Evolutionary conservation across 2,329 filamentous ascomycete genomes (phyloP), one percentile per base, ranked within the genome.

Genomic region (Myriosclerotinia duriaeana): DNA sequence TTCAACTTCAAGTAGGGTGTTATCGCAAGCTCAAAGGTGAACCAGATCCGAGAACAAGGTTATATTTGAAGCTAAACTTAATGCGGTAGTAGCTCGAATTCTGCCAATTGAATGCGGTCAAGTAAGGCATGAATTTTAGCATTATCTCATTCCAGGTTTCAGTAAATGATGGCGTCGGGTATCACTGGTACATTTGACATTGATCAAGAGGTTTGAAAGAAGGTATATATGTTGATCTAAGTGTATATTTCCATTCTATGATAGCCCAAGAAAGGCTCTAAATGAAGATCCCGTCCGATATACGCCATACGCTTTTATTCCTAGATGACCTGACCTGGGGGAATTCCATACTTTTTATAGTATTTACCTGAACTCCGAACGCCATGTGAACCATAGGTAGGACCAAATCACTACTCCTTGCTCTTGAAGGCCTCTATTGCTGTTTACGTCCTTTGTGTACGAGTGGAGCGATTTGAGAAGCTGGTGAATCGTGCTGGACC

Each of bases 401-500:
- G 54, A 36, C 17, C 20, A 50, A 50, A 22, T 22, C 64, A 17
- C 26, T 36, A 65, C 54, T 53, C 54, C 44, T 50, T 44, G 7
- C 48, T 56, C 14, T 42, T 15, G 14, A 15, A 59, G 36, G 36
- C 38, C 30, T 17, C 26, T 20, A 30, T 8, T 22, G 17, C 3
- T 15, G 12, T 52, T 71, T 55, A 74, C 46, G 69, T 70, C 59
- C 66, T 74, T 65, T 74, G 71, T 52, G 48, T 48, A 26, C 70
- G 74, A 40, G 44, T 61, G 58, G 58, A 36, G 34, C 58, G 58
- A 52, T 36, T 61, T 22, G 44, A 34, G 30, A 61, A 52, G 34
- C 58, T 61, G 30, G 44, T 61, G 66, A 96, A 77, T 68, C 87
- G 86, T 40, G 93, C 90, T 36, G 91, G 90, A 0, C 94, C 94